A percentile compares a stretch with the other conserved stretches of the same genome.
Evolutionary conservation across 1,284 basidiomycete genomes (phyloP).

Genomic region (Ceratobasidium sp.): DNA sequence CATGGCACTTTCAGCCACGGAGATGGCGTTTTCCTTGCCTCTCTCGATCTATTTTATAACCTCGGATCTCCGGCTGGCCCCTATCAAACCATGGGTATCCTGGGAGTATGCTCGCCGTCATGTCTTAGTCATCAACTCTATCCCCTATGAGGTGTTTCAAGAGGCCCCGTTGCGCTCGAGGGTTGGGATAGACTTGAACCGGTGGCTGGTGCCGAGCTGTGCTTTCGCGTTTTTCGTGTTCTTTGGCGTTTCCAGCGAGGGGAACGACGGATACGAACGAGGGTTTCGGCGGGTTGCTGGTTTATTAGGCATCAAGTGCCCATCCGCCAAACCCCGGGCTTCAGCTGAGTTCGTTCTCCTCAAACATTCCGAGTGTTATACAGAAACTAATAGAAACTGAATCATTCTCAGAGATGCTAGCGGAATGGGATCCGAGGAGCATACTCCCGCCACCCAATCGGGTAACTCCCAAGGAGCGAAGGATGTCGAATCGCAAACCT

Average conservation of each 20-base stretch:
- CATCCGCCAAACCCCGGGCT: no score
- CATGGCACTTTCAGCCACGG: constrained; percentile 29
- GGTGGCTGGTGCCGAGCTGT: constrained; percentile 39
- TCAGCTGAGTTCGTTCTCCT: no score
- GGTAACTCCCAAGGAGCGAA: no score
- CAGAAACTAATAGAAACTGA: no score
- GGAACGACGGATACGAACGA: constrained; percentile 30
- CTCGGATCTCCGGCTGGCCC: neutral
- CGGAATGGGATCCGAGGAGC: no score
- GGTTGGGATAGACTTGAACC: constrained; percentile 21
- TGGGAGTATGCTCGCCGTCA: constrained; percentile 68
- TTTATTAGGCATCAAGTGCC: neutral
- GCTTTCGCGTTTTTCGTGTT: constrained; percentile 47
- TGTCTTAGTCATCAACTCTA: neutral
- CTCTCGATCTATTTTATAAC: neutral
- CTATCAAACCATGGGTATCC: constrained; percentile 61
- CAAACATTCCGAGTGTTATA: no score
- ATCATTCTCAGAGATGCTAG: no score
- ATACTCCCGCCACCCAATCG: no score
- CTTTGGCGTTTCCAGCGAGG: constrained; percentile 44
- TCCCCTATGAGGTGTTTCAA: neutral
- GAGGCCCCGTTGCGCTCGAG: neutral
- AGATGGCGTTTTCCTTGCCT: constrained; percentile 26
- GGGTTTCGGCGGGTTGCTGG: neutral
- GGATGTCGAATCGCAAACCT: no score